Percentiles rank a stretch among this genome's conserved stretches.
phyloP scores from a whole-genome alignment of 371 early-diverging fungal genomes.

The Mortierella sp. region DNA sequence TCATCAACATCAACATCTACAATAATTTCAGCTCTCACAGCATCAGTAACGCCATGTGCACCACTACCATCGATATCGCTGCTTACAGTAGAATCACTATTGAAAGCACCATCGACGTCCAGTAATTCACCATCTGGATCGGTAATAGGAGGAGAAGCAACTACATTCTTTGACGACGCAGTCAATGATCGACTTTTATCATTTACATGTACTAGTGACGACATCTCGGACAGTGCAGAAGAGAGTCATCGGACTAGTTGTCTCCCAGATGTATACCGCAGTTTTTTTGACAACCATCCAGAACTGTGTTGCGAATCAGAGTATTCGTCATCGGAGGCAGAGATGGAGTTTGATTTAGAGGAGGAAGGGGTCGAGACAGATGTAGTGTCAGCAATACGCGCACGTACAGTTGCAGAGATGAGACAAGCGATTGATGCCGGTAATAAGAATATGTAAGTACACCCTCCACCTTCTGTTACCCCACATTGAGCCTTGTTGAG shows the following conservation, averaged over 20 bases:
- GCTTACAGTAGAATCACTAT: constrained; percentile 8
- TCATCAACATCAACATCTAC: no score
- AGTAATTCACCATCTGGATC: constrained; percentile 13
- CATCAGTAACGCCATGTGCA: not conserved
- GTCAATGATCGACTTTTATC: constrained; percentile 17
- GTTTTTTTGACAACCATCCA: constrained; percentile 43
- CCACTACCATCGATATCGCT: not conserved
- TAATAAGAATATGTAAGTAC: constrained; percentile 14
- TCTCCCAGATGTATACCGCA: constrained; percentile 39
- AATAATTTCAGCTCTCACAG: not conserved
- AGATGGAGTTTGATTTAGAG: constrained; percentile 38
- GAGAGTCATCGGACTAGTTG: not conserved
- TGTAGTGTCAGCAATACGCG: constrained; percentile 24
- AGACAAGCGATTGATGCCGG: constrained; percentile 10
- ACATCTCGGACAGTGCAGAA: not conserved
- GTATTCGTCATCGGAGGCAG: constrained; percentile 18
- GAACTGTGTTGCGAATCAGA: constrained; percentile 24
- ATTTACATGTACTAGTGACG: not conserved
- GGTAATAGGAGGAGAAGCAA: constrained; percentile 17
- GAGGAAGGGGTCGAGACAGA: constrained; percentile 4
- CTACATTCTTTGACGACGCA: constrained; percentile 49
- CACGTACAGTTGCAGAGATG: constrained; percentile 36
- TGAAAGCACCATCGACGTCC: constrained; percentile 21
- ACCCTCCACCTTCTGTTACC: not conserved
- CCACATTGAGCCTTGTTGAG: not conserved